phyloP scores from a whole-genome alignment of 2,329 filamentous ascomycete species.

The Colletotrichum sansevieriae region DNA sequence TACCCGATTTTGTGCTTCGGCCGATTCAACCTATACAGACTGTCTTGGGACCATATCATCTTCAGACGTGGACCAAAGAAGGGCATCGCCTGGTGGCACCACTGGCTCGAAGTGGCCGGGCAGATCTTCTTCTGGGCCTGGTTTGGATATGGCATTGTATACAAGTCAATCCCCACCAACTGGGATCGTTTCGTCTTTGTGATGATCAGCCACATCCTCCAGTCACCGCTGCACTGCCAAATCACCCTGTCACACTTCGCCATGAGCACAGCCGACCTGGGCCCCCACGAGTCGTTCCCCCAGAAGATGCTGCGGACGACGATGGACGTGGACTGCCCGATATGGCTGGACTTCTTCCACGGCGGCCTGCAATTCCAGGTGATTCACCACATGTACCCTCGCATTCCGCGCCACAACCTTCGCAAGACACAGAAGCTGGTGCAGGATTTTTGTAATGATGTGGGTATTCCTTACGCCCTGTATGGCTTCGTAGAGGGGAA shows the following conservation, averaged over 20 bases:
- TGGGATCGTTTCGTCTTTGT: conserved; percentile 80
- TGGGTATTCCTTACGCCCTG: conserved; percentile 85
- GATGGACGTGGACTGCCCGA: conserved; percentile 91
- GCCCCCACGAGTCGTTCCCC: conserved; percentile 86
- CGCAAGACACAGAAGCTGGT: conserved; percentile 81
- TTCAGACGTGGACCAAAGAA: conserved; percentile 77
- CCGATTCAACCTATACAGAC: conserved; percentile 87
- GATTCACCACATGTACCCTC: conserved; percentile 87
- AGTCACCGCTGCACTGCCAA: conserved; percentile 86
- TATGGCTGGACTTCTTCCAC: conserved; percentile 91
- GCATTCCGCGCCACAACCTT: conserved; percentile 88
- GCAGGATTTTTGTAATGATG: conserved; percentile 84
- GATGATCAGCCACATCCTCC: conserved; percentile 83
- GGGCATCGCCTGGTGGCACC: conserved; percentile 85
- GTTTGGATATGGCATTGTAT: conserved; percentile 87
- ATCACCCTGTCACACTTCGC: conserved; percentile 94
- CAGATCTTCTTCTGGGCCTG: conserved; percentile 87
- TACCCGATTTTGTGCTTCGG: conserved; percentile 85
- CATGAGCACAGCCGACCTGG: conserved; percentile 91
- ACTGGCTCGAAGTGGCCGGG: conserved; percentile 82
- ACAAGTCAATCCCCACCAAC: conserved; percentile 77
- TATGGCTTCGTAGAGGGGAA: conserved; percentile 90
- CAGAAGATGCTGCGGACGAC: conserved; percentile 93
- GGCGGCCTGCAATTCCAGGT: conserved; percentile 92
- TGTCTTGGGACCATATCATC: conserved; percentile 84